These are phyloP conservation scores for Ballota nigra DNA, from an alignment of 257 asterid species.

Conservation along the genomic window DNA sequence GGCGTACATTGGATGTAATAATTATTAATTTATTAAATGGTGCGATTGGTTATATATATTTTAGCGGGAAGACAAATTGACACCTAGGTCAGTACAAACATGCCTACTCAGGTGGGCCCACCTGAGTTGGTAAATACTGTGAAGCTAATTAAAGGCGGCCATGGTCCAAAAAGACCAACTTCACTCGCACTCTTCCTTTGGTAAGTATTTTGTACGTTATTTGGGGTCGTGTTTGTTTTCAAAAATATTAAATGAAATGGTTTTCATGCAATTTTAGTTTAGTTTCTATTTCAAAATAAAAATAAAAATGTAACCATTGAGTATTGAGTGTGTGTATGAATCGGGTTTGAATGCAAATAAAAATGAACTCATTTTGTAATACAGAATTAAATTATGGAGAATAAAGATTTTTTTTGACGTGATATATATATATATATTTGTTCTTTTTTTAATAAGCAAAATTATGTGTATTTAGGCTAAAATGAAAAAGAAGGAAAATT, in stretches of 20 bases:
- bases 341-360: neutral
- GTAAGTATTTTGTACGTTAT: neutral
- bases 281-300: too few relatives aligned
- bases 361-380: too few relatives aligned
- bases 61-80: conserved; percentile 37
- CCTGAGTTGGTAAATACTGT: conserved; percentile 23
- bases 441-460: too few relatives aligned
- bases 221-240: neutral
- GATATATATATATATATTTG: too few relatives aligned
- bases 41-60: neutral
- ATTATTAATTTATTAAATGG: neutral
- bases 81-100: conserved; percentile 4
- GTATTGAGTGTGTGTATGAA: too few relatives aligned
- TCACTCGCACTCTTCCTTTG: conserved; percentile 21
- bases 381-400: neutral
- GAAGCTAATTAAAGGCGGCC: conserved; percentile 9
- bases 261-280: neutral
- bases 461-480: neutral
- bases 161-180: conserved; percentile 29
- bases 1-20: neutral
- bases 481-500: neutral
- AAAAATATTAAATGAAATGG: too few relatives aligned
- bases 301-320: neutral
- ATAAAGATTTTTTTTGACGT: too few relatives aligned
- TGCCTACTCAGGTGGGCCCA: conserved; percentile 28